Percentiles rank a stretch among this genome's conserved stretches.
Evolutionary conservation across 2,329 filamentous ascomycete genomes (phyloP).

Genomic region (Didymella glomerata): DNA sequence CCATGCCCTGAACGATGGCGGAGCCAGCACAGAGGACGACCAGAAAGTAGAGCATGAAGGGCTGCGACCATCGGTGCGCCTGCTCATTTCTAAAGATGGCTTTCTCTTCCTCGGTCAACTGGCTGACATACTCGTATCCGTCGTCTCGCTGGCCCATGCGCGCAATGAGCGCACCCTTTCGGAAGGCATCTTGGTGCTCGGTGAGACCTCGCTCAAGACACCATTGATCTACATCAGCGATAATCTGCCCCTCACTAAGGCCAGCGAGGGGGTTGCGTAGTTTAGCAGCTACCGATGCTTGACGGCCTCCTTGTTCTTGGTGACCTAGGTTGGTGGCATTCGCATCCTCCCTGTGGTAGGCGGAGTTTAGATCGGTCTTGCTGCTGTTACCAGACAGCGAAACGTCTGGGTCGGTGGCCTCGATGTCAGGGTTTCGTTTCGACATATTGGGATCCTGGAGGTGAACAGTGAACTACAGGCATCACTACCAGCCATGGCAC

Average conservation of each 20-base stretch:
- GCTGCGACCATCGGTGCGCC: conserved; percentile 74
- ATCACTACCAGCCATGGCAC: conserved; percentile 2
- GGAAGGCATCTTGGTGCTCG: conserved; percentile 59
- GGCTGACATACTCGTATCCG: conserved; percentile 59
- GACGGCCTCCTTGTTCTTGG: conserved; percentile 4
- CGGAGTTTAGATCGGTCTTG: conserved; percentile 32
- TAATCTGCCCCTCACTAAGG: conserved; percentile 61
- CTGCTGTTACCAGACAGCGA: conserved; percentile 35
- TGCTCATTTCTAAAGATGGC: conserved; percentile 67
- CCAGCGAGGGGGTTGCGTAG: conserved; percentile 65
- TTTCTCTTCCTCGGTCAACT: conserved; percentile 63
- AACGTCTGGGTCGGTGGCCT: conserved; percentile 35
- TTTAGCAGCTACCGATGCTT: conserved; percentile 35
- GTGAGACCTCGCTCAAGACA: conserved; percentile 59
- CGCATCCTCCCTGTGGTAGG: conserved; percentile 35
- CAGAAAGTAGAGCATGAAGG: conserved; percentile 69
- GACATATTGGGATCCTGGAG: conserved; percentile 24
- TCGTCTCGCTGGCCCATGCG: conserved; percentile 56
- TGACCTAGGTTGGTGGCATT: conserved; percentile 21
- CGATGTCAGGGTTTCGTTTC: conserved; percentile 37
- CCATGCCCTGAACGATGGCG: conserved; percentile 71
- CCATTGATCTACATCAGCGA: conserved; percentile 64
- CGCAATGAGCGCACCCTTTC: conserved; percentile 62
- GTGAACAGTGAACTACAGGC: background rate
- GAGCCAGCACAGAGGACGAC: conserved; percentile 72